Evolutionary conservation across 2,329 filamentous ascomycete genomes (phyloP), one percentile per base, ranked within the genome.

Genomic region (Fusarium chlamydosporum): DNA sequence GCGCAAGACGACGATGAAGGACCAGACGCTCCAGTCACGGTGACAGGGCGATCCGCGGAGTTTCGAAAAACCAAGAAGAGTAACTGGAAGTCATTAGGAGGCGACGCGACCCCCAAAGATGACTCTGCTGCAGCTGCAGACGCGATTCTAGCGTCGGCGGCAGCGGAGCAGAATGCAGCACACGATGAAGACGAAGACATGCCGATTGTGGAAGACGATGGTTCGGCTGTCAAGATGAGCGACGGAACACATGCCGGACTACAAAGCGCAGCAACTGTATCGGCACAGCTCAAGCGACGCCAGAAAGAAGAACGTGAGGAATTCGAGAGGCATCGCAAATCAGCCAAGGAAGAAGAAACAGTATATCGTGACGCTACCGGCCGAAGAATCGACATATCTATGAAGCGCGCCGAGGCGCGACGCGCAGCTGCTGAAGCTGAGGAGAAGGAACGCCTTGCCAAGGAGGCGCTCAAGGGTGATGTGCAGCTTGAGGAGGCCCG

Each of bases 301-400:
- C 88, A 90, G 68, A 86, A 84, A 13, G 87, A 90, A 70, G 91
- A 94, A 63, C 78, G 79, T n/a, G 81, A 80, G 15, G 82, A 83
- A 26, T 87, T 86, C 73, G 81, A 84, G 63, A 73, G 67, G 65
- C 79, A 78, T 72, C 71, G 76, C 34, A 83, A 81, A 60, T 81
- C 77, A 65, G 78, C 77, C 40, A 80, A 83, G 59, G 86, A 87
- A 33, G 86, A 91, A 73, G 93, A 97, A 80, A 97, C 95, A 0
- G 94, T 97, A 26, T 97, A 98, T 78, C 92, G 96, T 73, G 96
- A 99, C 80, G 96, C 96, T 12, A 96, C 92, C 4, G 96, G 96
- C 13, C 88, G 94, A n/a, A 90, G 97, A 56, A 94, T 99, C 68
- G 97, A 99, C 75, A 88, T 98, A 26, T 90, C 91, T 18, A 93